Conservation (phyloP, 1,139 yeast genomes). For the Geotrichum australiense region DNA sequence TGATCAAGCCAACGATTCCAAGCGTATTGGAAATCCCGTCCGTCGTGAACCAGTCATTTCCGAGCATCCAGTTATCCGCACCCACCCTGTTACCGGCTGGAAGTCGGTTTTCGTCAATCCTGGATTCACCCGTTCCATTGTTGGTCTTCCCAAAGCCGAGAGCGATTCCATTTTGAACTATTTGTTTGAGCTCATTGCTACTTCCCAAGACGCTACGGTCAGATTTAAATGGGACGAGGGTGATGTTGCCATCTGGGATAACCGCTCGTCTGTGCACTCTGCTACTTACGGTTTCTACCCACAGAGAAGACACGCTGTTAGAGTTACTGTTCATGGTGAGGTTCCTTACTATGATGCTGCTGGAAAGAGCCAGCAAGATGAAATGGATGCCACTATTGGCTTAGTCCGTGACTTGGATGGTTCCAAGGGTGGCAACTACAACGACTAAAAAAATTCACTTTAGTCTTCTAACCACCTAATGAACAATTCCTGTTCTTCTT, state of each 20-base stretch:
- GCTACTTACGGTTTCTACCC: conserved; percentile 41
- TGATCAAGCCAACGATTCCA: conserved; percentile 57
- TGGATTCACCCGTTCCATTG: conserved; percentile 55
- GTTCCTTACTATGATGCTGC: conserved; percentile 26
- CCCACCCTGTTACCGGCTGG: conserved; percentile 60
- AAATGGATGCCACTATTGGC: conserved; percentile 23
- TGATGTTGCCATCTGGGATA: conserved; percentile 70
- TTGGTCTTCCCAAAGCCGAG: conserved; percentile 60
- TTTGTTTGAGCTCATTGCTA: conserved; percentile 47
- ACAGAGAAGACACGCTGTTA: conserved; percentile 55
- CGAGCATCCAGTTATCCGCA: conserved; percentile 60
- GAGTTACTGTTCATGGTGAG: conserved; percentile 62
- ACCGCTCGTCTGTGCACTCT: conserved; percentile 56
- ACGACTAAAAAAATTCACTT: conserved; percentile 21
- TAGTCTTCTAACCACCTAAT: too few relatives aligned
- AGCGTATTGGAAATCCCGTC: conserved; percentile 50
- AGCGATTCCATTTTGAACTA: conserved; percentile 50
- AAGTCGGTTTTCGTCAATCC: conserved; percentile 54
- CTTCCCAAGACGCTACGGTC: conserved; percentile 47
- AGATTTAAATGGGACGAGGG: conserved; percentile 53
- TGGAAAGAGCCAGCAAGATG: conserved; percentile 29
- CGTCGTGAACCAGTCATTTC: conserved; percentile 55
- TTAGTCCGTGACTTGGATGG: conserved; percentile 25
- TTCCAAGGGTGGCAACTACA: conserved; percentile 28
- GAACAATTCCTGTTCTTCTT: too few relatives aligned